A percentile compares a stretch with the other conserved stretches of the same genome.
These are phyloP conservation scores for Apiotrichum siamense DNA, from an alignment of 1,284 basidiomycete genomes.

Conservation along the genomic window DNA sequence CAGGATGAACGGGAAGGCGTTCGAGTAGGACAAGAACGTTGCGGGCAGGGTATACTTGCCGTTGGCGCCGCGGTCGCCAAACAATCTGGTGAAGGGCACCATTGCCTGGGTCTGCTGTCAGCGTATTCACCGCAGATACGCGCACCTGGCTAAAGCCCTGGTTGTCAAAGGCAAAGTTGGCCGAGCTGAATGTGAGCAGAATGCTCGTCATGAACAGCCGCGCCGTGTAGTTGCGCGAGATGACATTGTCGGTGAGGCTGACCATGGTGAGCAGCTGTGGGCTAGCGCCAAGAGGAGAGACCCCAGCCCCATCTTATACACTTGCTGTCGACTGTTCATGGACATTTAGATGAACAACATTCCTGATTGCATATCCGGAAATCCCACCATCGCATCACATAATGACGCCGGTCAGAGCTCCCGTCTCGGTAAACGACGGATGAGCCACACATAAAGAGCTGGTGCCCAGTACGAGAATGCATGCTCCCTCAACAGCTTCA, in stretches of 20 bases:
- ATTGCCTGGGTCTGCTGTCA: constrained; percentile 16
- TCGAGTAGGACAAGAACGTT: constrained; percentile 7
- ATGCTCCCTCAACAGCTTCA: background rate
- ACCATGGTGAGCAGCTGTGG: background rate
- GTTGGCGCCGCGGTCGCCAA: constrained; percentile 3
- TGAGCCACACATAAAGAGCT: too few relatives aligned
- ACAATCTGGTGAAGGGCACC: constrained; percentile 8
- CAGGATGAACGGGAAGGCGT: constrained; percentile 5
- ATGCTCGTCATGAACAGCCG: constrained; percentile 7
- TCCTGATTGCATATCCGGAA: too few relatives aligned
- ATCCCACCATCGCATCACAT: too few relatives aligned
- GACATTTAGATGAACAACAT: too few relatives aligned
- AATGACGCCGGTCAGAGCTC: too few relatives aligned
- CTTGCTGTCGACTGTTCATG: too few relatives aligned
- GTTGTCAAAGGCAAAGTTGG: constrained; percentile 11
- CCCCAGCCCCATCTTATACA: too few relatives aligned
- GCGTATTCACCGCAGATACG: background rate
- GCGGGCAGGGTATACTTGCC: constrained; percentile 5
- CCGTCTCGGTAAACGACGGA: too few relatives aligned
- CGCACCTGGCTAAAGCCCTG: constrained; percentile 6
- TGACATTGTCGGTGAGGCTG: constrained; percentile 3
- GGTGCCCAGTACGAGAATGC: too few relatives aligned
- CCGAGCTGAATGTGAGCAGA: constrained; percentile 10
- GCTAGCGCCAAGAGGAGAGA: too few relatives aligned
- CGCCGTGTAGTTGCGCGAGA: constrained; percentile 9